Base-by-base conservation (phyloP, 2,329 filamentous ascomycete genomes). In the Verticillium nubilum region DNA sequence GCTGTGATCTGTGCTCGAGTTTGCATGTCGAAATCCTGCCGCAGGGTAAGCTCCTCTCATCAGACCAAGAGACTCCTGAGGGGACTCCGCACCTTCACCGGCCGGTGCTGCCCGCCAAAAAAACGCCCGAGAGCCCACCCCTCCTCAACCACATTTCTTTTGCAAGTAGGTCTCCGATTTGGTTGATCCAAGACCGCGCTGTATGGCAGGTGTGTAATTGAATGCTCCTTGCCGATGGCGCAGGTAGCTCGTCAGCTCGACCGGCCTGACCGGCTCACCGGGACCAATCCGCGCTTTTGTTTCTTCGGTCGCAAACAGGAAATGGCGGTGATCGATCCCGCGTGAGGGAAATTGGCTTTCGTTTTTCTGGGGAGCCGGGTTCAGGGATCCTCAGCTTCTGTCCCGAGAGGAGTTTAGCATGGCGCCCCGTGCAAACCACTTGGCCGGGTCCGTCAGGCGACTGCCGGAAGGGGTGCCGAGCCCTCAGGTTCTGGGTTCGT, bases 311-410 rank as follows among this genome's bases (percentile, higher is more conserved):
- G 58, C 58, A 57, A 58, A 59, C 57, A 61, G 54, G 61, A 63
- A 63, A 62, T 58, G 56, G 61, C 61, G 61, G 61, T 63, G 61
- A 63, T 63, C 33, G 42, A 25, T 50, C 42, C 42, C 42, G 55
- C 60, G 60, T 60, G 57, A 63, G 60, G 61, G 61, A 63, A 63
- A 63, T 63, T 63, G 61, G 61, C 56, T 56, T 60, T 63, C 53
- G 61, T 58, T 60, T 60, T 58, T 56, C 31, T 31, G 42, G 52
- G 52, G 15, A 19, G 33, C 31, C 50, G 52, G 58, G 56, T 23
- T 59, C 60, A 63, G 58, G 62, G 60, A 58, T 62, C 19, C 58
- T 58, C 56, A 12, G 61, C 55, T 47, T 54, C 26, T 27, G 33
- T 61, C 56, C 61, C 61, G 35, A 56, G 58, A 25, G 25, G 42